These are phyloP conservation scores for Hansenula sp. DNA, from an alignment of 1,139 yeast genomes.

Conservation along the genomic window DNA sequence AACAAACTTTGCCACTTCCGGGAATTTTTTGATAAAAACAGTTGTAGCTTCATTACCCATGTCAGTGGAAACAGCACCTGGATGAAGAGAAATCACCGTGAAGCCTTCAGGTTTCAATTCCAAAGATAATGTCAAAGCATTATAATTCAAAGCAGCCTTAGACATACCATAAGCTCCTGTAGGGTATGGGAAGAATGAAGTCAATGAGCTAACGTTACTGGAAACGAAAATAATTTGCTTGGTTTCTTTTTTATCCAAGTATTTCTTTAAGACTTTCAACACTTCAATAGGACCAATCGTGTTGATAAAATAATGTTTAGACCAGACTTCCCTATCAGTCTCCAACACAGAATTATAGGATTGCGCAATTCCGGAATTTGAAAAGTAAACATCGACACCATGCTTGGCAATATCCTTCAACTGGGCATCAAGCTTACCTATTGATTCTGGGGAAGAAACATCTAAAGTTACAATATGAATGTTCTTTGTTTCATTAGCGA, in stretches of 20 bases:
- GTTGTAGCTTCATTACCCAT: slow-evolving; percentile 12
- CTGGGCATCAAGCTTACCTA: slow-evolving; percentile 10
- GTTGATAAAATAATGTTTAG: slow-evolving; percentile 14
- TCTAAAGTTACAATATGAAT: neutral
- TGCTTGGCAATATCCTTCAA: slow-evolving; percentile 17
- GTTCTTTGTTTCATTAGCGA: neutral
- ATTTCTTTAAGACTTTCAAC: slow-evolving; percentile 21
- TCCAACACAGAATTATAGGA: slow-evolving; percentile 5
- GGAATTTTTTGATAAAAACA: too few species aligned
- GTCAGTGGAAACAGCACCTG: slow-evolving; percentile 25
- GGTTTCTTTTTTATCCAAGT: slow-evolving; percentile 16
- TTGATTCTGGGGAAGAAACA: slow-evolving; percentile 11
- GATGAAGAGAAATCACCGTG: slow-evolving; percentile 2
- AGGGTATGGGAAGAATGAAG: slow-evolving; percentile 12
- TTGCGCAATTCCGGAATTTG: slow-evolving; percentile 38
- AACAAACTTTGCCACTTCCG: neutral
- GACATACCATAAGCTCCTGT: slow-evolving; percentile 30
- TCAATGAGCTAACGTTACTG: slow-evolving; percentile 24
- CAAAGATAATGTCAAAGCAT: neutral
- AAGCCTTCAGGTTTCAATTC: neutral
- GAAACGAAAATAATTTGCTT: slow-evolving; percentile 23
- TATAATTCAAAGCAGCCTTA: slow-evolving; percentile 29
- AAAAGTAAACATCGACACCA: slow-evolving; percentile 30
- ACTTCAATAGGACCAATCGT: slow-evolving; percentile 23
- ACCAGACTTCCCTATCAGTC: slow-evolving; percentile 1